Evolutionary conservation across 768 basidiomycete species (phyloP), one percentile per base, ranked within the genome.

Genomic region (Hericium rajendrae): DNA sequence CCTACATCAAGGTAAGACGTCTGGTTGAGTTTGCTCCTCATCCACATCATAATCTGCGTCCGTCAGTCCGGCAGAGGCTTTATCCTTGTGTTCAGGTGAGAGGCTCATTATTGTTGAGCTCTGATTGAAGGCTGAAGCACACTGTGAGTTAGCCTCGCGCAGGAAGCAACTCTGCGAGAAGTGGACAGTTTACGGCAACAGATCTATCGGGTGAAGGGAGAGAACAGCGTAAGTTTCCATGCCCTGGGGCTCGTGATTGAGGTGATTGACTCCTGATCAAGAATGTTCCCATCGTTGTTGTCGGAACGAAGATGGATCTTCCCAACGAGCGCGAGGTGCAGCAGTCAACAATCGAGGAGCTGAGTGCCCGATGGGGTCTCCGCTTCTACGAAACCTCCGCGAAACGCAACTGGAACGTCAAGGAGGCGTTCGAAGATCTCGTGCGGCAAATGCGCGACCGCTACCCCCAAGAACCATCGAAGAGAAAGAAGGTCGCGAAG

Each of bases 341-440:
- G 16, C 75, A 78, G 49, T 73, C 67, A 43, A 81, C 80, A 0
- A 86, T 91, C 38, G 80, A 85, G 65, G 71, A 79, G 10, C 78
- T 89, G 11, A 80, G 85, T 18, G 74, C 69, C 37, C 76, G 76
- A 2, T 91, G 89, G 88, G 73, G 74, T 13, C 71, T 89, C n/a
- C 86, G 78, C 6, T 87, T 89, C 65, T 91, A 86, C 66, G 91
- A 92, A 72, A 92, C 90, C 2, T 91, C 88, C n/a, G 88, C 90
- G 10, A 92, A 91, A 69, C 76, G 81, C 50, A 84, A 91, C 66
- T 89, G 86, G 88, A 82, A 91, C 62, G 77, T 92, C 54, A 72
- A 72, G 9, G 87, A 89, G 40, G 88, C 86, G 16, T 92, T 92
- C 66, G 83, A 87, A 63, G 85, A 86, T 59, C 76, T 91, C 28